A percentile compares a stretch with the other conserved stretches of the same genome.
Conservation (phyloP, 495 filamentous ascomycete genomes). For the Penicillium samsonianum region DNA sequence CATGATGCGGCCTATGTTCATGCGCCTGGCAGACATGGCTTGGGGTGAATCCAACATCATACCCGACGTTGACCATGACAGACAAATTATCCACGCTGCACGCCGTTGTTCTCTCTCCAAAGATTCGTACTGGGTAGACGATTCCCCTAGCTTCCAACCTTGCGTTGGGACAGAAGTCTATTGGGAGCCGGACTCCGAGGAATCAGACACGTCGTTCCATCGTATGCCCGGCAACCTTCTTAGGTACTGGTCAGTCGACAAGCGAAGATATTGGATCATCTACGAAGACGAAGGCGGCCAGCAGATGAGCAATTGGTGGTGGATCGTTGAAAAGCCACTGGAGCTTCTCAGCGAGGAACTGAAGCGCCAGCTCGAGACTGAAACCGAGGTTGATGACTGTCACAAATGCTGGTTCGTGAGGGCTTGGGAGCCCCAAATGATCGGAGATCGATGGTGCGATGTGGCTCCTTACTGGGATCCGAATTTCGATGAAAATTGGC, state of each 20-base stretch:
- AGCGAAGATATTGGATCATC: constrained; percentile 14
- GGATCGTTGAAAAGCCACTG: constrained; percentile 17
- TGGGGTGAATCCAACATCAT: constrained; percentile 14
- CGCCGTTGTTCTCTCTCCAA: constrained; percentile 8
- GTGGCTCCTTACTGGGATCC: constrained; percentile 16
- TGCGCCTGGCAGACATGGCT: constrained; percentile 13
- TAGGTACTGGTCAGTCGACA: constrained; percentile 15
- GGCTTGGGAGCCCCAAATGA: constrained; percentile 4
- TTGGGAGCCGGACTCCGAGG: background rate
- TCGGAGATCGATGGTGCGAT: constrained; percentile 2
- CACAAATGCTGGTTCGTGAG: constrained; percentile 16
- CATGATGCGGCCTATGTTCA: constrained; percentile 10
- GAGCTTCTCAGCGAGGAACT: constrained; percentile 12
- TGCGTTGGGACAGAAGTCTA: constrained; percentile 7
- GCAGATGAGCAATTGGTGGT: constrained; percentile 3
- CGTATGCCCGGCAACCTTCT: constrained; percentile 5
- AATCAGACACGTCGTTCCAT: constrained; percentile 8
- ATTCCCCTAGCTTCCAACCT: constrained; percentile 4
- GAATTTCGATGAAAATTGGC: background rate
- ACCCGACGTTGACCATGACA: constrained; percentile 7
- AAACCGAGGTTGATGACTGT: constrained; percentile 6
- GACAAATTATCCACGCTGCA: constrained; percentile 5
- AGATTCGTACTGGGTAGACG: constrained; percentile 10
- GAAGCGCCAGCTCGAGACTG: background rate
- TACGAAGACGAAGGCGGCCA: background rate